phyloP scores from a whole-genome alignment of 2,329 filamentous ascomycete species.

The Salinomyces thailandicus region DNA sequence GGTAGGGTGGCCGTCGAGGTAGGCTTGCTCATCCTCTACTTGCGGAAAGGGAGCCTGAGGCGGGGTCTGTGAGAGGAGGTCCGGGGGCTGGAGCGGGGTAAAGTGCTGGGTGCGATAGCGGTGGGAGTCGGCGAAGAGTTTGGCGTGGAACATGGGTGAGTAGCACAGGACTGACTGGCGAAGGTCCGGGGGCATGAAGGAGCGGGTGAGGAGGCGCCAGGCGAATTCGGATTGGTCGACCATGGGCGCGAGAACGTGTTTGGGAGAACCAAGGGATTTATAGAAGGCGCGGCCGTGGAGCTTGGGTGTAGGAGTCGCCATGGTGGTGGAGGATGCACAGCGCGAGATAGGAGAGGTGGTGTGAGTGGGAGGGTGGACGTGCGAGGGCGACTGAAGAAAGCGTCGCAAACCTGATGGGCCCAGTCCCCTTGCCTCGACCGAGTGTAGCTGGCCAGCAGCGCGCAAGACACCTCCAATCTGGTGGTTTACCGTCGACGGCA shows the following conservation, averaged over 20 bases:
- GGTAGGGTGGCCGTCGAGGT: constrained; percentile 76
- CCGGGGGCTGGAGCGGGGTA: constrained; percentile 47
- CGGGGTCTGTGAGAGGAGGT: constrained; percentile 11
- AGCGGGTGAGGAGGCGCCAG: constrained; percentile 93
- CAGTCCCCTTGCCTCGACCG: background rate
- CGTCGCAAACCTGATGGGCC: background rate
- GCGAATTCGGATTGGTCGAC: constrained; percentile 98
- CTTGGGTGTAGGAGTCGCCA: constrained; percentile 19
- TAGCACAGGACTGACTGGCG: constrained; percentile 67
- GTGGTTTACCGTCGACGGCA: no score
- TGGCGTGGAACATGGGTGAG: constrained; percentile 91
- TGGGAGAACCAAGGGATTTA: constrained; percentile 85
- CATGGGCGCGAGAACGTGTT: constrained; percentile 88
- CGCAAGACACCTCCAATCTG: no score
- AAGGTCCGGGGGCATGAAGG: constrained; percentile 60
- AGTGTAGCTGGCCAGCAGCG: background rate
- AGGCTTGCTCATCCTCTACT: constrained; percentile 31
- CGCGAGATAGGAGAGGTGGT: background rate
- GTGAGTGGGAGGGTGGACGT: no score
- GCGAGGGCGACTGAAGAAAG: constrained; percentile 1
- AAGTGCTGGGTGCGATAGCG: constrained; percentile 75
- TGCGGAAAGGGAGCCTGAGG: constrained; percentile 14
- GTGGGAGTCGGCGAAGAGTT: constrained; percentile 66
- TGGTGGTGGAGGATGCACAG: constrained; percentile 10
- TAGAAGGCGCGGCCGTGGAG: constrained; percentile 72